Base-by-base conservation (phyloP, 352 stramenopile species). In the Blastocystis sp. region DNA sequence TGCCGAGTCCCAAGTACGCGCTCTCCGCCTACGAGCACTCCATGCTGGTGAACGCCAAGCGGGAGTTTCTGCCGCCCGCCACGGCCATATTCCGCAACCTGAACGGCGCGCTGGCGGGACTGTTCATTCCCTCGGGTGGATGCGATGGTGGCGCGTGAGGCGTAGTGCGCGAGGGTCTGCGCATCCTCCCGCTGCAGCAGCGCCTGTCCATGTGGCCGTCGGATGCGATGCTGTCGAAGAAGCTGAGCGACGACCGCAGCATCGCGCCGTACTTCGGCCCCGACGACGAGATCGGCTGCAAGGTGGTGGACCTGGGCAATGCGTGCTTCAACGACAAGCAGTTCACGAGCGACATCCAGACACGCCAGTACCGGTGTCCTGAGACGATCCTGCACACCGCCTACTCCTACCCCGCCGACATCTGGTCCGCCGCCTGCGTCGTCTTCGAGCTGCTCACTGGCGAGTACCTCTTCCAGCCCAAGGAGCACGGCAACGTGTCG, bases 341-440 rank as follows among this genome's bases (percentile, higher is more conserved):
- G 91, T 99, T 99, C 90, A 98, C 96, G 62, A 95, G 98, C 89
- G 97, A 99, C 89, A 99, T 99, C 89, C 97, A 99, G 91, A 99
- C 97, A 28, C 92, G 97, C n/a, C 97, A 99, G 91, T 99, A 99
- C 90, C 94, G 97, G 3, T 96, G 93, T 56, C 97, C 97, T 5
- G 97, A 99, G 90, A 96, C 98, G 38, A 95, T 98, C 28, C 90
- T 98, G 86, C 94, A 95, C 59, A 96, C 95, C 89, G 93, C 93
- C 62, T 99, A 99, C 91, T 94, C 98, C 91, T 98, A 96, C 21
- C 98, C 96, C 41, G 96, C 96, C 3, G 97, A 99, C 90, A 98
- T 99, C 67, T 99, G 97, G 97, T 92, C 92, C 60, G 94, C 98
- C 90, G 96, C 94, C 60, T 99, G 97, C 90, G 98, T 99, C 71